Percentiles rank a stretch among this genome's conserved stretches.
Conservation (phyloP, 306 rosid genomes). For the Oemleria cerasiformis region DNA sequence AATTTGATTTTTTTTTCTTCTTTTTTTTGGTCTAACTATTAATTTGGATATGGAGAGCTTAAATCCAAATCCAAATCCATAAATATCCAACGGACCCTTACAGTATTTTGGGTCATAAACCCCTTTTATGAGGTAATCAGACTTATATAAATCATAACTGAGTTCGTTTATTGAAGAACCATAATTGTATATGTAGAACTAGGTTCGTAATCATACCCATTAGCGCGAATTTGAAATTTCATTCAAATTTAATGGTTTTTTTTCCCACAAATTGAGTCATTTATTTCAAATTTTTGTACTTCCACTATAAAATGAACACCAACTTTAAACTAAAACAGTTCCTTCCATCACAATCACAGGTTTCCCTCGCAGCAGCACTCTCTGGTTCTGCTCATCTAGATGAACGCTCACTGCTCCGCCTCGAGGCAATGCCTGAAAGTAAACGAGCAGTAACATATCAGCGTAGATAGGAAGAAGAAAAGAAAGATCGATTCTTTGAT, state of each 20-base stretch:
- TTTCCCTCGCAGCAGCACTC: conserved; percentile 64
- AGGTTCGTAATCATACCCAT: too few relatives aligned
- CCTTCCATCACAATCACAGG: conserved; percentile 72
- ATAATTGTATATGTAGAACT: too few relatives aligned
- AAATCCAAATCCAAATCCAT: too few relatives aligned
- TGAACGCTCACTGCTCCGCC: conserved; percentile 58
- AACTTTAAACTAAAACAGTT: conserved; percentile 42
- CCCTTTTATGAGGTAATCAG: too few relatives aligned
- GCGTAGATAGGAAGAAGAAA: neutral
- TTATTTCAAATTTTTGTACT: neutral
- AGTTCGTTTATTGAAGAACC: too few relatives aligned
- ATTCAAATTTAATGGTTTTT: neutral
- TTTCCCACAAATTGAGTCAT: neutral
- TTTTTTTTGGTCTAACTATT: too few relatives aligned
- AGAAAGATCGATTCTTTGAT: too few relatives aligned
- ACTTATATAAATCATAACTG: too few relatives aligned
- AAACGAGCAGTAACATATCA: conserved; percentile 1
- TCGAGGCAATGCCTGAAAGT: conserved; percentile 60
- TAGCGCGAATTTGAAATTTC: neutral
- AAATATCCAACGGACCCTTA: too few relatives aligned
- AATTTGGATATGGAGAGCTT: too few relatives aligned
- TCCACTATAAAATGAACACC: neutral
- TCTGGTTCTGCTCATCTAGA: conserved; percentile 55
- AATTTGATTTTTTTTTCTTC: too few relatives aligned
- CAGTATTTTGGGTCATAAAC: too few relatives aligned